These are phyloP conservation scores for Hemileccinum rubropunctum DNA, from an alignment of 768 basidiomycete species.

Conservation along the genomic window DNA sequence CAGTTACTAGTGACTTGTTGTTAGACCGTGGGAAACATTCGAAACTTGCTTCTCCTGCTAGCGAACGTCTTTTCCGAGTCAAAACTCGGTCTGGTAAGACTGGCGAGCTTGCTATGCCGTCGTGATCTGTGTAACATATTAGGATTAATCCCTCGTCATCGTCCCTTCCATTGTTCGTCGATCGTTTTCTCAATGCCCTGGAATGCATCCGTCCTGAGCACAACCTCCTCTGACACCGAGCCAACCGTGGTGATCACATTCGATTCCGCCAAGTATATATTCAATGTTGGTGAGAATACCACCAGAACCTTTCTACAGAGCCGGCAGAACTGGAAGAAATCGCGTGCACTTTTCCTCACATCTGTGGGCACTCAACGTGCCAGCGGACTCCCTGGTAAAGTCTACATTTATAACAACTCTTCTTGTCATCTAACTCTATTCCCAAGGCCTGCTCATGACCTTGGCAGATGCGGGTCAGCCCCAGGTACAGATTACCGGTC, in stretches of 20 bases:
- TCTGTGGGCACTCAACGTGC: slow-evolving; percentile 58
- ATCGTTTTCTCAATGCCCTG: slow-evolving; percentile 46
- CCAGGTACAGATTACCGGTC: slow-evolving; percentile 64
- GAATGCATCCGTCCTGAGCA: slow-evolving; percentile 58
- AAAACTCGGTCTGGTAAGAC: slow-evolving; percentile 7
- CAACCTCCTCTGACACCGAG: slow-evolving; percentile 73
- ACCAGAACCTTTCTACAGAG: slow-evolving; percentile 73
- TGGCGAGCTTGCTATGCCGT: slow-evolving; percentile 29
- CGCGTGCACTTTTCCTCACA: slow-evolving; percentile 71
- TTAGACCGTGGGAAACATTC: not conserved
- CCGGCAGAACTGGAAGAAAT: slow-evolving; percentile 59
- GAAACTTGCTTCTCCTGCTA: too few relatives aligned
- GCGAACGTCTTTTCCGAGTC: not conserved
- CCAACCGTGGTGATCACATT: slow-evolving; percentile 75
- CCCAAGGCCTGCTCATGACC: slow-evolving; percentile 71
- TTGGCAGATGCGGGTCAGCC: slow-evolving; percentile 68
- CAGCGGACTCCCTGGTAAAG: slow-evolving; percentile 72
- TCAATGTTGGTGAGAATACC: slow-evolving; percentile 84
- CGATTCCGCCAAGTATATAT: slow-evolving; percentile 78
- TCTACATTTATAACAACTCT: not conserved
- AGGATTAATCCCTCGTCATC: slow-evolving; percentile 10
- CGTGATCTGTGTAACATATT: slow-evolving; percentile 24
- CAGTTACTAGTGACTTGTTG: too few relatives aligned
- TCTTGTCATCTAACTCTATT: not conserved
- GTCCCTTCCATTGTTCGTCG: slow-evolving; percentile 18